Evolutionary conservation across 495 filamentous ascomycete genomes (phyloP), one percentile per base, ranked within the genome.

Genomic region (Aspergillus olivimuriae): DNA sequence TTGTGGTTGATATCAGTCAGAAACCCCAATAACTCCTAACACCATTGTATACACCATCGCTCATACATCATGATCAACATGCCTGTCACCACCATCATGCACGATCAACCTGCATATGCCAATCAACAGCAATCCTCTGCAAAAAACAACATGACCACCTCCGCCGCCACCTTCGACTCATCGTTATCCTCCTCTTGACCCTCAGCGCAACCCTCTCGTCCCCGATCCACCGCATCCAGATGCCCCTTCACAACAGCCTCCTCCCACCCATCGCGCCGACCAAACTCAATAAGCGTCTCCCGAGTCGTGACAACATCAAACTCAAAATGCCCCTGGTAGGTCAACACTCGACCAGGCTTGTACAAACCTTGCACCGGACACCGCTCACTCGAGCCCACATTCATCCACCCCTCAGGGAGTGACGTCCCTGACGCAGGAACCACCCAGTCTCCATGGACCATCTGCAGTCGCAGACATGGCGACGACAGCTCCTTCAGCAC

Each of bases 361-460:
- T 69, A 72, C 5, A 74, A 37, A 3, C 70, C 69, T 40, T 74
- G 70, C 5, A 70, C 55, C 0, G 61, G 49, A 34, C 67, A 71
- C 7, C 43, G 34, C 3, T 42, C 53, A 34, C 53, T 69, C 30
- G 38, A 47, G 5, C 67, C 68, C 6, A 63, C 62, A 36, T 45
- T 69, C 47, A 55, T 56, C 63, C 52, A 73, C 3, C 48, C 62
- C n/a, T n/a, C n/a, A n/a, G n/a, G n/a, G n/a, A n/a, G n/a, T n/a
- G n/a, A n/a, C n/a, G n/a, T n/a, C n/a, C n/a, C n/a, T n/a, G n/a
- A 16, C 39, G 30, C 12, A 60, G 59, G 20, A 49, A 34, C 22
- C 14, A 56, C 53, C 46, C 49, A 52, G 33, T 56, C 53, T 9
- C 53, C 49, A 20, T 56, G 53, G 7, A 56, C 38, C 53, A 56